These are phyloP conservation scores for Xylaria sp. DNA, from an alignment of 2,329 filamentous ascomycete species.

Conservation along the genomic window DNA sequence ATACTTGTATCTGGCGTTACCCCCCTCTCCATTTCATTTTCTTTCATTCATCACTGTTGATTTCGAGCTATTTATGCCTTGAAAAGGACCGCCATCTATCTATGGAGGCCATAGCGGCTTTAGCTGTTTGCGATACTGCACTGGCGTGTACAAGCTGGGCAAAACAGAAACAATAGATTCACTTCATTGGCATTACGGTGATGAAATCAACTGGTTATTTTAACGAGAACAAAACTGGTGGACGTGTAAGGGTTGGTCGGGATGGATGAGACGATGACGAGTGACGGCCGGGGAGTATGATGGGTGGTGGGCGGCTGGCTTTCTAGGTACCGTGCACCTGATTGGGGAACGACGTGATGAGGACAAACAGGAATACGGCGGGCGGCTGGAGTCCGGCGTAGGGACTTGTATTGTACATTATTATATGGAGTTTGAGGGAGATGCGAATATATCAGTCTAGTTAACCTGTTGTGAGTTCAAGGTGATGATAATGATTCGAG, in stretches of 20 bases:
- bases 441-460: slow-evolving; percentile 12
- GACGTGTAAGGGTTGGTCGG: background rate
- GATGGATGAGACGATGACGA: slow-evolving; percentile 8
- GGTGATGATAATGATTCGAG: background rate
- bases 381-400: slow-evolving; percentile 33
- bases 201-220: background rate
- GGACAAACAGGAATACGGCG: slow-evolving; percentile 22
- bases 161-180: slow-evolving; percentile 3
- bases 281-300: slow-evolving; percentile 1
- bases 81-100: background rate
- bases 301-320: slow-evolving; percentile 1
- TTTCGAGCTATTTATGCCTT: background rate
- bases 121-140: slow-evolving; percentile 1
- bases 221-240: background rate
- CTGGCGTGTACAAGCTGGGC: background rate
- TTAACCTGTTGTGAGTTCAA: background rate
- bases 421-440: slow-evolving; percentile 2
- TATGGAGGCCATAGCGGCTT: background rate
- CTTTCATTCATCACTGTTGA: slow-evolving; percentile 3
- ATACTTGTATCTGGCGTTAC: slow-evolving; percentile 8
- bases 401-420: slow-evolving; percentile 27
- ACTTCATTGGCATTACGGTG: background rate
- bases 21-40: background rate
- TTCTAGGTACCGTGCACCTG: slow-evolving; percentile 9
- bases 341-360: slow-evolving; percentile 34